These are phyloP conservation scores for Rutidosis leptorrhynchoides DNA, from an alignment of 129 eudicot species.

Conservation along the genomic window DNA sequence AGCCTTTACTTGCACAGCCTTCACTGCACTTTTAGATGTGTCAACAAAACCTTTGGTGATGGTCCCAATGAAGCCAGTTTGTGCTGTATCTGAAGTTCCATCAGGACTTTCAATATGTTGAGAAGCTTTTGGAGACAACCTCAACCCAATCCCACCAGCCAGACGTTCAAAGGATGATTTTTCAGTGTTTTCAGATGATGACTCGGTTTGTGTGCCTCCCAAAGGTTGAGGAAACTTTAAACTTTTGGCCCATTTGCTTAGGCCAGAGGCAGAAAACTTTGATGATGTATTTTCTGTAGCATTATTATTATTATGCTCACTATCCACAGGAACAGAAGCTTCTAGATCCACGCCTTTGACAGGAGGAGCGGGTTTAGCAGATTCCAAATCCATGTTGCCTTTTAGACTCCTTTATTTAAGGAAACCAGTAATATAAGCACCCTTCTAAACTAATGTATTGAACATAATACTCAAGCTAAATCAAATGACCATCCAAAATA, in stretches of 20 bases:
- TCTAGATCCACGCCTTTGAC: conserved; percentile 19
- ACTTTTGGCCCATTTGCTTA: conserved; percentile 83
- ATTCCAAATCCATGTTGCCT: conserved; percentile 27
- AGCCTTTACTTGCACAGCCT: conserved; percentile 91
- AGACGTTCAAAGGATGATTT: conserved; percentile 62
- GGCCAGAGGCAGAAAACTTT: conserved; percentile 59
- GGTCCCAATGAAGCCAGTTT: conserved; percentile 71
- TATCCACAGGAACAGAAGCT: conserved; percentile 28
- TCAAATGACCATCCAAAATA: background rate
- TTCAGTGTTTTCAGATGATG: conserved; percentile 48
- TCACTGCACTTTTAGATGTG: conserved; percentile 90
- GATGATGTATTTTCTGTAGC: conserved; percentile 43
- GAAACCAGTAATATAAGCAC: background rate
- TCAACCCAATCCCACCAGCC: conserved; percentile 64
- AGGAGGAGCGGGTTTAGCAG: conserved; percentile 14
- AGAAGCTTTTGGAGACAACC: conserved; percentile 68
- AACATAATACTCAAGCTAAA: background rate
- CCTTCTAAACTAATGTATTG: background rate
- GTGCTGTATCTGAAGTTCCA: conserved; percentile 53
- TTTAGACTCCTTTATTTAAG: conserved; percentile 2
- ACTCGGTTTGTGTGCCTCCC: conserved; percentile 47
- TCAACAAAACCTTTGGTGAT: conserved; percentile 90
- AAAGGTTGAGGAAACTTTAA: conserved; percentile 70
- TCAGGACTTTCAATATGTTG: conserved; percentile 52
- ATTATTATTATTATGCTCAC: conserved; percentile 31